Base-by-base conservation (phyloP, 257 asterid genomes). In the Lycium barbarum region DNA sequence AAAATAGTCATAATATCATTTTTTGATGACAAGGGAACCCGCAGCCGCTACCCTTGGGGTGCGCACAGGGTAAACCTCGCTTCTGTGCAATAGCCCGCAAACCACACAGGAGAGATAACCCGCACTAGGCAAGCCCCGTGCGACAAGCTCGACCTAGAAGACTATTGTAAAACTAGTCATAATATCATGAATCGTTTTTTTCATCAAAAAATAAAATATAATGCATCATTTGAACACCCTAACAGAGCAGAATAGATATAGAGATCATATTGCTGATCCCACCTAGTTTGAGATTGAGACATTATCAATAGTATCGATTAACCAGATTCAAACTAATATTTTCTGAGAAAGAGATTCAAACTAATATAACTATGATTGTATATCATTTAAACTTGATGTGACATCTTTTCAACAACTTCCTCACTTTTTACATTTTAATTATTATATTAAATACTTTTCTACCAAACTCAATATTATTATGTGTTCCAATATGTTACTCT, bases 331-430 rank as follows among this genome's bases (percentile, higher is more conserved):
- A 72, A 9, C 57, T 9, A 9, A 45, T 45, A n/a, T 72, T 26
- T 26, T 26, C 33, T 26, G 33, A 26, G 33, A 26, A 26, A 26
- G 33, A 9, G 57, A 72, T 43, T 10, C 80, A 72, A 72, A 9
- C 57, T 9, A 9, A 45, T 45, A n/a, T 57, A 72, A 72, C 38
- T 72, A 43, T 72, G 63, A 51, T 51, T 76, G 26, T 76, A 51
- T 51, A 76, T 26, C 14, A 14, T 76, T 76, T 13, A 14, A 76
- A 15, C 47, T 51, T 53, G 65, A 76, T 8, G 47, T 18, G 82
- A 57, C 82, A 76, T 76, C 47, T 76, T 76, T 76, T 76, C 63
- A 26, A 53, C 82, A 26, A 14, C 47, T 76, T 51, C 63, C 26
- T 51, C 22, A 76, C 47, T 51, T 76, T 13, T 76, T 51, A 13